A percentile compares a stretch with the other conserved stretches of the same genome.
phyloP scores from a whole-genome alignment of 148 eudicot species.

The Vaccinium darrowii region DNA sequence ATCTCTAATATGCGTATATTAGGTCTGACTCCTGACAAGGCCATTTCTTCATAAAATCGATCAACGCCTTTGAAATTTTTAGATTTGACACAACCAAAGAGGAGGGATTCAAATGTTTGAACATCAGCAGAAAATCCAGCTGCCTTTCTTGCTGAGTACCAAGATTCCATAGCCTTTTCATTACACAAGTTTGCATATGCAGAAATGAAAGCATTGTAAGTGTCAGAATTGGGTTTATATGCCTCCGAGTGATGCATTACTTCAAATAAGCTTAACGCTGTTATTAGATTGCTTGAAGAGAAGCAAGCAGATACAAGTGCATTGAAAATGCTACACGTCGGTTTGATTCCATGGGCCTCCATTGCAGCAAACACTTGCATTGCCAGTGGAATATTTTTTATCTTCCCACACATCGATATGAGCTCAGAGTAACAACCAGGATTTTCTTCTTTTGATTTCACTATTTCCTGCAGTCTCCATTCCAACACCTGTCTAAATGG shows the following conservation, averaged over 20 bases:
- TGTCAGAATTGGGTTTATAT: constrained; percentile 42
- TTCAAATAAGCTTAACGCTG: constrained; percentile 56
- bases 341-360: constrained; percentile 42
- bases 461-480: constrained; percentile 58
- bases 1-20: constrained; percentile 30
- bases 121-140: constrained; percentile 44
- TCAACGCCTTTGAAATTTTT: constrained; percentile 32
- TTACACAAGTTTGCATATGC: constrained; percentile 42
- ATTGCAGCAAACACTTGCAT: constrained; percentile 40
- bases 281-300: constrained; percentile 37
- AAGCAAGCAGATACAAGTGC: constrained; percentile 41
- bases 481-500: constrained; percentile 41
- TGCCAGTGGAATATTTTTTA: constrained; percentile 34
- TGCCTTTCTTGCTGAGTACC: constrained; percentile 34
- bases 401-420: constrained; percentile 42
- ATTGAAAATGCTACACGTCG: constrained; percentile 40
- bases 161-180: constrained; percentile 38
- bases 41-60: constrained; percentile 31
- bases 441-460: constrained; percentile 24
- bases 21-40: constrained; percentile 31
- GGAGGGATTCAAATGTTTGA: constrained; percentile 37
- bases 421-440: constrained; percentile 34
- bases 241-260: constrained; percentile 44
- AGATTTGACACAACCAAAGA: constrained; percentile 34
- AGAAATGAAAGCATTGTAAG: constrained; percentile 44